Percentiles rank a stretch among this genome's conserved stretches.
Conservation (phyloP, 2,329 filamentous ascomycete genomes). For the Exophiala xenobiotica region DNA sequence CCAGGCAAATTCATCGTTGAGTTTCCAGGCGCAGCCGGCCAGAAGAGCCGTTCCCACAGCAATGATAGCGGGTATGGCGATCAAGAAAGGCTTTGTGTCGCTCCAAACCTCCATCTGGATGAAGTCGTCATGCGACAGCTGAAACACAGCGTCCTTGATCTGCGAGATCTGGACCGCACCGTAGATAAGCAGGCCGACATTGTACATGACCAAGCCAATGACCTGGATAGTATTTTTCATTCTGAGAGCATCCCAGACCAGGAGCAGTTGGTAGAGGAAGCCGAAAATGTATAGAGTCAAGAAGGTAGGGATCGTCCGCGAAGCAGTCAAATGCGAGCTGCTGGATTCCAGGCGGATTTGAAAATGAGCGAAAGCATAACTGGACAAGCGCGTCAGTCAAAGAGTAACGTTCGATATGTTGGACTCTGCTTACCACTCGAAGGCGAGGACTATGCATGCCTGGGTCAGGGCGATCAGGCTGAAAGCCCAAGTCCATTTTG, state of each 20-base stretch:
- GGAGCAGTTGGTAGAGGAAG: slow-evolving; percentile 84
- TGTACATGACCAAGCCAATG: slow-evolving; percentile 91
- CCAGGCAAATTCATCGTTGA: slow-evolving; percentile 99
- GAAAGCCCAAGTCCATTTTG: slow-evolving; percentile 86
- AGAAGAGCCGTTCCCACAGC: slow-evolving; percentile 71
- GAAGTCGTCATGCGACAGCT: slow-evolving; percentile 49
- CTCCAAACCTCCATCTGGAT: slow-evolving; percentile 63
- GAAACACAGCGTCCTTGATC: slow-evolving; percentile 69
- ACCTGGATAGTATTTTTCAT: slow-evolving; percentile 98
- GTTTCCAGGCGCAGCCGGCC: slow-evolving; percentile 81
- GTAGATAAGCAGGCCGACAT: slow-evolving; percentile 87
- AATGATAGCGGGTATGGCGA: slow-evolving; percentile 83
- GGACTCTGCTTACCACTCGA: slow-evolving; percentile 71
- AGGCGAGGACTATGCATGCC: slow-evolving; percentile 73
- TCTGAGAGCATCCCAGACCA: slow-evolving; percentile 90
- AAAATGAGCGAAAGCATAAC: slow-evolving; percentile 88
- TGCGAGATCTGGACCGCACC: slow-evolving; percentile 91
- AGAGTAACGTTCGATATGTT: background rate
- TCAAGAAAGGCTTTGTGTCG: slow-evolving; percentile 70
- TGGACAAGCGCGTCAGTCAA: slow-evolving; percentile 37
- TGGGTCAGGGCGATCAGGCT: slow-evolving; percentile 72
- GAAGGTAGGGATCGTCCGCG: slow-evolving; percentile 83
- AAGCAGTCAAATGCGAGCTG: slow-evolving; percentile 42
- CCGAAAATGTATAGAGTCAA: slow-evolving; percentile 96
- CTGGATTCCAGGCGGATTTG: slow-evolving; percentile 56